Evolutionary conservation across 1,139 yeast genomes (phyloP).

Genomic region (Hansenula lynferdii): DNA sequence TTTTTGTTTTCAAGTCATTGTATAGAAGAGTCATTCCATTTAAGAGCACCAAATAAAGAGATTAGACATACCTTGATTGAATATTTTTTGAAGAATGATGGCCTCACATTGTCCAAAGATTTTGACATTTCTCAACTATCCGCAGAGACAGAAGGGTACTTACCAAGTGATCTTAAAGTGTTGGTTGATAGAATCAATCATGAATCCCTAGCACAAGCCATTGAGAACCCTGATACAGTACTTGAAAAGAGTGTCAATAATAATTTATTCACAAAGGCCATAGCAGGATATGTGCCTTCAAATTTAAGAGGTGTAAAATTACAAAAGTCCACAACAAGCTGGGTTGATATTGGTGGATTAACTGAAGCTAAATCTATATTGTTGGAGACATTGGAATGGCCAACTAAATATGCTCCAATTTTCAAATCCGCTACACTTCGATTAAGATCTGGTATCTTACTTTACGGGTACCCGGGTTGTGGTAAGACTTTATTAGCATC

Average conservation of each 20-base stretch:
- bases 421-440: constrained; percentile 85
- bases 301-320: constrained; percentile 83
- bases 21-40: constrained; percentile 55
- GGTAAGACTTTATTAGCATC: constrained; percentile 93
- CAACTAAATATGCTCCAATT: constrained; percentile 91
- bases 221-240: constrained; percentile 15
- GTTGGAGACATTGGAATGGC: constrained; percentile 94
- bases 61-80: constrained; percentile 50
- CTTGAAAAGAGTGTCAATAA: constrained; percentile 14
- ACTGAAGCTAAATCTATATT: constrained; percentile 68
- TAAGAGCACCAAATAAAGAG: constrained; percentile 68
- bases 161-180: constrained; percentile 75
- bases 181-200: constrained; percentile 73
- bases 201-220: constrained; percentile 42
- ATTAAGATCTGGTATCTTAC: constrained; percentile 79
- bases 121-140: constrained; percentile 70
- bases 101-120: constrained; percentile 26
- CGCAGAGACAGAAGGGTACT: constrained; percentile 81
- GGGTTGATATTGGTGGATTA: constrained; percentile 92
- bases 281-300: constrained; percentile 71
- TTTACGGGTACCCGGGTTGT: constrained; percentile 97
- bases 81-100: constrained; percentile 34
- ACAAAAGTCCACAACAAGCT: constrained; percentile 67
- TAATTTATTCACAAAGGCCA: constrained; percentile 48
- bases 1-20: constrained; percentile 63